Conservation (phyloP, 75 land plant species). For the Azolla pinnata region DNA sequence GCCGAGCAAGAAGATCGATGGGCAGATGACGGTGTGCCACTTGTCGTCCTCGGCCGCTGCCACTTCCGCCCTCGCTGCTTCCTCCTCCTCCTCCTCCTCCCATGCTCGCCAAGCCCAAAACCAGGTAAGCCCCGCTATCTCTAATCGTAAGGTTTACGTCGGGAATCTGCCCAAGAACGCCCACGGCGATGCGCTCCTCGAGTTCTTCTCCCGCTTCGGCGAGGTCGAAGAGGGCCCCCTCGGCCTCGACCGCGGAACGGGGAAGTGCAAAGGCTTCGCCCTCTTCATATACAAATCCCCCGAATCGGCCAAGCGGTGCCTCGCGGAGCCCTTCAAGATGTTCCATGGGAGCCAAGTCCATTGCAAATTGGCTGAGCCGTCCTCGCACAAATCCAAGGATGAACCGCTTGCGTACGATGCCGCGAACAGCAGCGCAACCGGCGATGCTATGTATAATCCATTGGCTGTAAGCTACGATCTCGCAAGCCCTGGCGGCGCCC, state of each 20-base stretch:
- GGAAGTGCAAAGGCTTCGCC: conserved; percentile 21
- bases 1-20: conserved; percentile 3
- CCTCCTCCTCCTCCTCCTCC: no score
- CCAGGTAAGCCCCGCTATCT: no score
- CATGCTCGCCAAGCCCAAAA: not conserved
- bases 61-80: not conserved
- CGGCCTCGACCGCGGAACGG: conserved; percentile 15
- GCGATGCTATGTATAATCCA: no score
- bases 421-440: no score
- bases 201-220: conserved; percentile 19
- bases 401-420: not conserved
- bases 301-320: conserved; percentile 21
- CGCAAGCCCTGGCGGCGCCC: no score
- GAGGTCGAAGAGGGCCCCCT: conserved; percentile 30
- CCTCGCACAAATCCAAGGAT: not conserved
- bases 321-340: conserved; percentile 26
- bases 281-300: conserved; percentile 13
- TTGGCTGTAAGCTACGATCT: no score
- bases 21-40: not conserved
- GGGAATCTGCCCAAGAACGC: conserved; percentile 19
- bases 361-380: conserved; percentile 17
- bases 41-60: not conserved
- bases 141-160: conserved; percentile 15
- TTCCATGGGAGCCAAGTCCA: conserved; percentile 20
- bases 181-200: conserved; percentile 12